Conservation (phyloP, 352 stramenopile species). For the Pythium inflatum region DNA sequence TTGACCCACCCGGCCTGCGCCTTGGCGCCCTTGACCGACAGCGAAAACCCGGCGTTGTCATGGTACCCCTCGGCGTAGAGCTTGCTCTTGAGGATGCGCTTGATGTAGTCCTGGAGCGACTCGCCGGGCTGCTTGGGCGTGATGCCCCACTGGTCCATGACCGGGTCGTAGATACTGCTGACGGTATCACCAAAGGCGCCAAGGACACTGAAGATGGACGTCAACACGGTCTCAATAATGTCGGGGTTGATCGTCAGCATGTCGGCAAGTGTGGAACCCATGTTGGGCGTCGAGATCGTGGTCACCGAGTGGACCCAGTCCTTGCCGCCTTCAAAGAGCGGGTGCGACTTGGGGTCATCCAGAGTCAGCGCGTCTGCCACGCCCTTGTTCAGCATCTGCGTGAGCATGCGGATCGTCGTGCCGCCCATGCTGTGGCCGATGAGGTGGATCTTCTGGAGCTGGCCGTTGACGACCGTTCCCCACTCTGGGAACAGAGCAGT, state of each 20-base stretch:
- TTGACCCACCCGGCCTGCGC: constrained; percentile 53
- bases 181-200: constrained; percentile 37
- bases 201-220: constrained; percentile 40
- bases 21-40: constrained; percentile 41
- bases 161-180: constrained; percentile 47
- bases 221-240: constrained; percentile 42
- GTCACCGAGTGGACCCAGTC: constrained; percentile 76
- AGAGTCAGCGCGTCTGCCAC: constrained; percentile 42
- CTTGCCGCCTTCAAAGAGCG: constrained; percentile 57
- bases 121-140: constrained; percentile 34
- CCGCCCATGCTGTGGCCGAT: constrained; percentile 83
- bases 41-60: constrained; percentile 47
- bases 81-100: constrained; percentile 41
- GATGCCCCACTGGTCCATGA: constrained; percentile 66
- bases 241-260: constrained; percentile 48
- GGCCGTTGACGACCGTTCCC: constrained; percentile 48
- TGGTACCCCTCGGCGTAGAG: constrained; percentile 45
- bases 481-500: constrained; percentile 62
- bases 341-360: constrained; percentile 36
- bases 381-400: constrained; percentile 60
- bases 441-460: constrained; percentile 69
- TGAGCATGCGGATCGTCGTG: constrained; percentile 76
- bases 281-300: constrained; percentile 64
- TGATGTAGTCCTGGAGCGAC: constrained; percentile 39
- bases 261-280: constrained; percentile 57